Base-by-base conservation (phyloP, 495 filamentous ascomycete genomes). In the Tuber melanosporum region DNA sequence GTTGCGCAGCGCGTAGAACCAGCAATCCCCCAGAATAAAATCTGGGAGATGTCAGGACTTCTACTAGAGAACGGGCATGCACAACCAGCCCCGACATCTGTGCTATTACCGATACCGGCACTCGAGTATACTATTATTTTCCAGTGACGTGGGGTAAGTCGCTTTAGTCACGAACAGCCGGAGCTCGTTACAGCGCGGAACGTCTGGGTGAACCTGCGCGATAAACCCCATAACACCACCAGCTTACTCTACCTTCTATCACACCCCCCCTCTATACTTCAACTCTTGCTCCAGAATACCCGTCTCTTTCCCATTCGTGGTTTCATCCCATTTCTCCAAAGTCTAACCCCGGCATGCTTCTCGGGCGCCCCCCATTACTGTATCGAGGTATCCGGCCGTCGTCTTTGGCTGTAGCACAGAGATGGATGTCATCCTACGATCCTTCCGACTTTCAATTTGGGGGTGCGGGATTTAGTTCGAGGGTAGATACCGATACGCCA, bases 391-490 rank as follows among this genome's bases (percentile, higher is more conserved):
- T 73, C 75, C 71, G 71, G 41, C 74, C 77, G 42, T 73, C 78
- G 17, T 80, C 57, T 39, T 76, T 80, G 19, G 52, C 49, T 20
- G 79, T 76, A 52, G 49, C 45, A 39, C 71, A 71, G 20, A 80
- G 80, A 81, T 81, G 80, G 73, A 71, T 81, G 36, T 80, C 78
- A 43, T 81, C 80, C 26, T 81, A 82, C 70, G 77, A 81, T 52
- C 73, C 79, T 52, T 81, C 80, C 10, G 80, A 81, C 39, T 81
- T 82, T 45, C 75, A 66, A 57, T 81, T 81, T 41, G 46, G 49
- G 44, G 75, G 79, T 71, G 45, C 79, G 39, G 47, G 80, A n/a
- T 81, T 75, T 43, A 81, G 79, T 70, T 81, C 79, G 19, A 79
- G 62, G 32, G 73, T 81, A n/a, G 80, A 78, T 26, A 52, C 79